These are phyloP conservation scores for Ichthyophthirius multifiliis DNA, from an alignment of 169 alveolate species.

Conservation along the genomic window DNA sequence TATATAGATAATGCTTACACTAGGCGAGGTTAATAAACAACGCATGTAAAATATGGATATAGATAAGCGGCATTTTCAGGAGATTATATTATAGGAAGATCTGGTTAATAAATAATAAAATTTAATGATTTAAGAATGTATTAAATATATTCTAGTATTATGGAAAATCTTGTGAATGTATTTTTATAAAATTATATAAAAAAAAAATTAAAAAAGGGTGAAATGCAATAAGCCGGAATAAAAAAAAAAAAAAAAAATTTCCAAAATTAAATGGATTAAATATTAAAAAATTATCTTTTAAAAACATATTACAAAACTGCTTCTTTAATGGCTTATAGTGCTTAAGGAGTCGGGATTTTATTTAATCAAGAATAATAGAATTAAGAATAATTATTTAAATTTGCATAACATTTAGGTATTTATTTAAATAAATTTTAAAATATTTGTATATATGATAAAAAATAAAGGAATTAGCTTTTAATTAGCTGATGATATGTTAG, in stretches of 20 bases:
- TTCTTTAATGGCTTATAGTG: conserved; percentile 42
- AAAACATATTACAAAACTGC: conserved; percentile 72
- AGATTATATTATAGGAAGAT: conserved; percentile 43
- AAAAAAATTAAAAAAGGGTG: conserved; percentile 31
- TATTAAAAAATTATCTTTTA: conserved; percentile 29
- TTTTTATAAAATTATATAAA: not conserved
- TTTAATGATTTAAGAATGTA: conserved; percentile 32
- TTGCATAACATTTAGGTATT: conserved; percentile 35
- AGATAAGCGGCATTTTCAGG: conserved; percentile 37
- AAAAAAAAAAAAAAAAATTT: conserved; percentile 15
- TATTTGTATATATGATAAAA: not conserved
- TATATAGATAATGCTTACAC: conserved; percentile 15
- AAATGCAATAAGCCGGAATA: conserved; percentile 41
- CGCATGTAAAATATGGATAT: conserved; percentile 29
- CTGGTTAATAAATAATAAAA: conserved; percentile 35
- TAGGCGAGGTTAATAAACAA: conserved; percentile 31
- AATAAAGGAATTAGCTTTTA: conserved; percentile 57
- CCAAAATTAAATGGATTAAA: conserved; percentile 18
- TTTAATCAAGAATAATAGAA: not conserved
- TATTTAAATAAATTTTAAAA: conserved; percentile 36
- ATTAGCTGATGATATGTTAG: conserved; percentile 67
- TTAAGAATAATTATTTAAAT: conserved; percentile 46
- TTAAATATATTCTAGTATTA: conserved; percentile 30
- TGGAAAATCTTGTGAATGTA: conserved; percentile 34
- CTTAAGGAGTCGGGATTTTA: conserved; percentile 37